Base-by-base conservation (phyloP, 495 filamentous ascomycete genomes). In the Talaromyces liani region DNA sequence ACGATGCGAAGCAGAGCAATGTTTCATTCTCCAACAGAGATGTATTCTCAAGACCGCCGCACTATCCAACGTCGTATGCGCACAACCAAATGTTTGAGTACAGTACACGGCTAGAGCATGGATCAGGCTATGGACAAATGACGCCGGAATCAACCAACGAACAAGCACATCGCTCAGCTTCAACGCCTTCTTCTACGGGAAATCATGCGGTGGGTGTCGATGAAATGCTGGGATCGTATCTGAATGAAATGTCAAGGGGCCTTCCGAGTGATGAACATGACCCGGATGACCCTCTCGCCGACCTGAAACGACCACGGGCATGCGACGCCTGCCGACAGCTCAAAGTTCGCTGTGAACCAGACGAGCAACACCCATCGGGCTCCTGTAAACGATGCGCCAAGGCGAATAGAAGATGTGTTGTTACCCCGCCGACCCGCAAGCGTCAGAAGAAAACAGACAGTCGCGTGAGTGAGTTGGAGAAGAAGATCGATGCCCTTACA, bases 401-500 rank as follows among this genome's bases (percentile, higher is more conserved):
- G 72, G 90, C 93, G 1, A 83, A 84, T 27, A 81, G 93, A 16
- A 77, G 80, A 62, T 98, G 94, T 67, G 71, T 96, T 33, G 87
- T 95, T 39, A 96, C 92, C 7, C 84, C 84, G 27, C 92, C 93
- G 1, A 91, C 85, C 12, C 81, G 92, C 14, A 97, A 96, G 74
- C 81, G 93, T 31, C 90, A 93, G 78, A 96, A 94, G 79, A 97
- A 97, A 79, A 91, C 90, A 29, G 94, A 97, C 71, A 92, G 85
- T 63, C 85, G 93, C 45, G 92, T 98, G 7, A 88, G 92, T 14
- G 93, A 97, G 75, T 79, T 98, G 49, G 94, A 98, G 76, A 91
- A 88, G 77, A 96, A 95, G 78, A 93, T 98, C 58, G 91, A 97
- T 77, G 90, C 87, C 10, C 71, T 97, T 72, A 96, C 90, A 2